A percentile compares a stretch with the other conserved stretches of the same genome.
phyloP scores from a whole-genome alignment of 2,329 filamentous ascomycete genomes.

The Onygenales sp. region DNA sequence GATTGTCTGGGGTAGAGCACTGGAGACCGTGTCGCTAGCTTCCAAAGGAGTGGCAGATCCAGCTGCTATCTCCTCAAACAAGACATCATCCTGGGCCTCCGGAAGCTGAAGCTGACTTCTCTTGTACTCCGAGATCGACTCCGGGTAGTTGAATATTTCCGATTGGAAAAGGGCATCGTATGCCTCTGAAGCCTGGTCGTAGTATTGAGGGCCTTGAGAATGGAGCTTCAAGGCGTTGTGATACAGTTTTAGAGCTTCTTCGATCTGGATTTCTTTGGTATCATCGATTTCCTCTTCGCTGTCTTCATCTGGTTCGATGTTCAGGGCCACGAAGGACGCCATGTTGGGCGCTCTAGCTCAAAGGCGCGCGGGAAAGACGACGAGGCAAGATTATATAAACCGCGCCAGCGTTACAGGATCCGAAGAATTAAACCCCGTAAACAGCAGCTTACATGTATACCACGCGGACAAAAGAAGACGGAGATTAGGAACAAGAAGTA shows the following conservation, averaged over 20 bases:
- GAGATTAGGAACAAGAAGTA: not conserved
- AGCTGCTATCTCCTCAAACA: constrained; percentile 14
- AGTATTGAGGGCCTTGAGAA: constrained; percentile 69
- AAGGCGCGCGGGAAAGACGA: constrained; percentile 8
- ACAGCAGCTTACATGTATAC: not conserved
- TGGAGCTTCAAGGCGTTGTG: constrained; percentile 86
- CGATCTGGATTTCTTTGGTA: constrained; percentile 92
- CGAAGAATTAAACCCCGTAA: not conserved
- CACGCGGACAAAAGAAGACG: not conserved
- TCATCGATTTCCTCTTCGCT: constrained; percentile 87
- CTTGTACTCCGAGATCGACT: constrained; percentile 76
- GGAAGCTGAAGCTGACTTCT: constrained; percentile 45
- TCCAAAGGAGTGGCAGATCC: constrained; percentile 41
- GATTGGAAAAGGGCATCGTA: constrained; percentile 81
- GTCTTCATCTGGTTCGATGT: constrained; percentile 87
- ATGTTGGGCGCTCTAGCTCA: constrained; percentile 20
- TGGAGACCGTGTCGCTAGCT: constrained; percentile 64
- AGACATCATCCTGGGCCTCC: constrained; percentile 40
- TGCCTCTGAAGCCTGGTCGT: constrained; percentile 65
- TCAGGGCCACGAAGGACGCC: constrained; percentile 72
- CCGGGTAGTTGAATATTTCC: constrained; percentile 87
- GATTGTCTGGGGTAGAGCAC: constrained; percentile 76
- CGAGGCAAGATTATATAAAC: not conserved
- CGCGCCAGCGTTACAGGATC: not conserved
- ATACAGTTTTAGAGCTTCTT: constrained; percentile 92